phyloP scores from a whole-genome alignment of 176 grass and related monocot species.

The Carex cristatella region DNA sequence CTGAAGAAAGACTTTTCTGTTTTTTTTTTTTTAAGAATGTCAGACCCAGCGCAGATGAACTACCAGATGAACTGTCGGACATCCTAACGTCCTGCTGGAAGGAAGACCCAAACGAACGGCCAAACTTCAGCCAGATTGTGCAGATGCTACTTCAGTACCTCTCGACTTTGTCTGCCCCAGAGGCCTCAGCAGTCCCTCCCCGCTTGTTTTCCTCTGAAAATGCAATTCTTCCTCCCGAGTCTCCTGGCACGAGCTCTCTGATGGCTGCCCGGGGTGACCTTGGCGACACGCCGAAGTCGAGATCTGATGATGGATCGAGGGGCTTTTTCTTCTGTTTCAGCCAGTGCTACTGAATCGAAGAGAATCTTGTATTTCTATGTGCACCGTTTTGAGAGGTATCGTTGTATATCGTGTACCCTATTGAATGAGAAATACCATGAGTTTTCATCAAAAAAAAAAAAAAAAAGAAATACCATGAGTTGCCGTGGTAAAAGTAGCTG shows the following conservation, averaged over 20 bases:
- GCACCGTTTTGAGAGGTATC: constrained; percentile 10
- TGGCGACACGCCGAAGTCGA: constrained; percentile 40
- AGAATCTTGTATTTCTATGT: not conserved
- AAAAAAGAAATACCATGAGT: not conserved
- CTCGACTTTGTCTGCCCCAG: constrained; percentile 50
- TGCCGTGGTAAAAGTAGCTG: not conserved
- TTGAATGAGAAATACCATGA: not conserved
- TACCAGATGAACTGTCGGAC: constrained; percentile 58
- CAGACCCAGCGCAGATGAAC: constrained; percentile 86
- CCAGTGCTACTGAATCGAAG: constrained; percentile 65
- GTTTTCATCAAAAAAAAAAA: not conserved
- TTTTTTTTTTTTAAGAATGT: constrained; percentile 54
- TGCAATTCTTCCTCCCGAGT: constrained; percentile 74
- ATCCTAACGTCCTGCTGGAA: constrained; percentile 94
- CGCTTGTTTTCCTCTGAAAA: constrained; percentile 77
- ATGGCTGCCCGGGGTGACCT: constrained; percentile 74
- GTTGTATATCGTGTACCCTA: not conserved
- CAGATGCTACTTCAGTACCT: constrained; percentile 95
- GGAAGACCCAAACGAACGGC: constrained; percentile 78
- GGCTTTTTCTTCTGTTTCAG: constrained; percentile 95
- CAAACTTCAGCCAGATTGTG: constrained; percentile 91
- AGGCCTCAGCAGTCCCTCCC: constrained; percentile 40
- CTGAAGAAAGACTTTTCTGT: not conserved
- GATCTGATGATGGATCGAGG: constrained; percentile 51
- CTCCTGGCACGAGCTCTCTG: constrained; percentile 81